phyloP scores from a whole-genome alignment of 192 early-diverging fungal species.

The Coemansia sp. region DNA sequence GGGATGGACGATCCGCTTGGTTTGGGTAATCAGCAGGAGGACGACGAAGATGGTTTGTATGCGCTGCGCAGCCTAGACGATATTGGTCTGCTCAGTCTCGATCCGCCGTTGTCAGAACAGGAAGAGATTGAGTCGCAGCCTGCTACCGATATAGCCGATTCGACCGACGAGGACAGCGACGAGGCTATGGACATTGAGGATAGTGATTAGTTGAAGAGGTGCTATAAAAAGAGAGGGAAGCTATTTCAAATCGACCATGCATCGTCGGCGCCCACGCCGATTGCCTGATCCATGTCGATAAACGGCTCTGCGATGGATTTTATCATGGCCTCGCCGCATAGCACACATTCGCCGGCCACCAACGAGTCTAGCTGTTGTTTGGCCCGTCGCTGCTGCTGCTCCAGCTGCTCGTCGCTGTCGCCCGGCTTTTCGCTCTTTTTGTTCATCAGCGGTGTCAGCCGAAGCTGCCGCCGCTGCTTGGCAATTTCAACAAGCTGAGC shows the following conservation, averaged over 20 bases:
- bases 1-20: background rate
- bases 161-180: constrained; percentile 29
- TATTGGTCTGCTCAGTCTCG: constrained; percentile 4
- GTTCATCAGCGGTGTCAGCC: constrained; percentile 24
- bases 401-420: constrained; percentile 44
- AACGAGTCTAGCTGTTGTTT: constrained; percentile 73
- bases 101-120: background rate
- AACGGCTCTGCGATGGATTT: constrained; percentile 81
- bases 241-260: constrained; percentile 60
- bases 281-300: constrained; percentile 39
- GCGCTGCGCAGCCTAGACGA: constrained; percentile 7
- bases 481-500: constrained; percentile 31
- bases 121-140: background rate
- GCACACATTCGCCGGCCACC: constrained; percentile 79
- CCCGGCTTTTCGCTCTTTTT: constrained; percentile 1
- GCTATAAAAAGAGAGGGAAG: too few relatives aligned
- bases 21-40: too few relatives aligned
- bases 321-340: constrained; percentile 98
- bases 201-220: too few relatives aligned
- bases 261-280: constrained; percentile 30
- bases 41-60: background rate
- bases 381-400: constrained; percentile 30
- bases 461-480: constrained; percentile 36
- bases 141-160: background rate
- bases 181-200: constrained; percentile 52